Evolutionary conservation across 352 stramenopile genomes (phyloP).

Genomic region (Globisporangium takayamanum): DNA sequence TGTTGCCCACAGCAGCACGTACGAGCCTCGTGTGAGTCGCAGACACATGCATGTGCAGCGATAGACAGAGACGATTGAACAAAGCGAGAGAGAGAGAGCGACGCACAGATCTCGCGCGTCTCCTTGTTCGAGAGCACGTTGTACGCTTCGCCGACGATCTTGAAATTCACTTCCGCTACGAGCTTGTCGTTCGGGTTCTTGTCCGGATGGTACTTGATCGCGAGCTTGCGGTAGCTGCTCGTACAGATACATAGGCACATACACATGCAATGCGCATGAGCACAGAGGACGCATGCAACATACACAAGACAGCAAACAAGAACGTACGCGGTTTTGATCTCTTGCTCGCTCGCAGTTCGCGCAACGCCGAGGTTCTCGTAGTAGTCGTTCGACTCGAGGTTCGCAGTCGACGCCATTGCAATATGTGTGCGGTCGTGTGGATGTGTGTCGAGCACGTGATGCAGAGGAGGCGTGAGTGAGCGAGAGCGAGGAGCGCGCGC

Average conservation of each 20-base stretch:
- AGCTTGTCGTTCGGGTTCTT: slow-evolving; percentile 87
- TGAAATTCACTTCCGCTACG: slow-evolving; percentile 89
- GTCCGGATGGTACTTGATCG: slow-evolving; percentile 92
- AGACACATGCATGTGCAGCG: neutral
- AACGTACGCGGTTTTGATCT: slow-evolving; percentile 84
- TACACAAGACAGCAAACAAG: neutral
- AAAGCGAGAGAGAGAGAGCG: no score
- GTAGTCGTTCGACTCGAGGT: slow-evolving; percentile 76
- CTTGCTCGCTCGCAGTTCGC: slow-evolving; percentile 54
- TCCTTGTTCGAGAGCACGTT: slow-evolving; percentile 91
- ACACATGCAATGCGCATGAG: neutral
- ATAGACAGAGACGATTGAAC: no score
- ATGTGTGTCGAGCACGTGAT: neutral
- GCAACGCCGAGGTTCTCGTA: slow-evolving; percentile 82
- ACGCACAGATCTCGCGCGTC: slow-evolving; percentile 85
- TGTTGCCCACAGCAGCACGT: slow-evolving; percentile 11
- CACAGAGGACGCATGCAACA: neutral
- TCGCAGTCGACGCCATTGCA: slow-evolving; percentile 15
- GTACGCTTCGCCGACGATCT: slow-evolving; percentile 92
- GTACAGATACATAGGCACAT: neutral
- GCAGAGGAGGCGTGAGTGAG: slow-evolving; percentile 3
- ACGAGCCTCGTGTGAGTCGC: neutral
- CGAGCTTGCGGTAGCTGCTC: slow-evolving; percentile 84
- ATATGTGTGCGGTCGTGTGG: neutral
- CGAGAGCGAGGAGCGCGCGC: neutral